Evolutionary conservation across 2,329 filamentous ascomycete genomes (phyloP).

Genomic region (Talaromyces sp.): DNA sequence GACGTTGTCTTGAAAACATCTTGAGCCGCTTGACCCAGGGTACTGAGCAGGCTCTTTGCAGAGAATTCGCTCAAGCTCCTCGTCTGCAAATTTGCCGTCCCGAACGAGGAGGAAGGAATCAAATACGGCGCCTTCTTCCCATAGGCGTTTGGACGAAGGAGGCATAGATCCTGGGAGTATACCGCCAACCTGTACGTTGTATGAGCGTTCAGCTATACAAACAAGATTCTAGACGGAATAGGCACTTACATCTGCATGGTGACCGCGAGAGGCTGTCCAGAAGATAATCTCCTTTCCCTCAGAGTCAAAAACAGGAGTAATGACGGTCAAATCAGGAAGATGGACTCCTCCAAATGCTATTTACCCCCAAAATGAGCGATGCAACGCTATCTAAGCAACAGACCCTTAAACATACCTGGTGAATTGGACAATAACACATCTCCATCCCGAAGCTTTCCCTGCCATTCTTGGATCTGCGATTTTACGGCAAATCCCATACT

Average conservation of each 20-base stretch:
- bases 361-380: background rate
- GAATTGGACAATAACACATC: slow-evolving; percentile 61
- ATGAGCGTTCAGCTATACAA: background rate
- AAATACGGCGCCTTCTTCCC: slow-evolving; percentile 39
- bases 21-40: slow-evolving; percentile 21
- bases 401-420: slow-evolving; percentile 1
- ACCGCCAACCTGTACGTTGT: slow-evolving; percentile 4
- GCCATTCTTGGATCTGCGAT: slow-evolving; percentile 53
- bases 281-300: slow-evolving; percentile 7
- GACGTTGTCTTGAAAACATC: slow-evolving; percentile 42
- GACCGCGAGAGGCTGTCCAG: slow-evolving; percentile 11
- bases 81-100: slow-evolving; percentile 36
- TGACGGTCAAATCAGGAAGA: slow-evolving; percentile 11
- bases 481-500: slow-evolving; percentile 38
- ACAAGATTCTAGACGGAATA: background rate
- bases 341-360: slow-evolving; percentile 9
- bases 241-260: slow-evolving; percentile 12
- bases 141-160: slow-evolving; percentile 35
- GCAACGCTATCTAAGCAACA: background rate
- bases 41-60: slow-evolving; percentile 27
- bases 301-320: slow-evolving; percentile 11
- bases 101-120: slow-evolving; percentile 31
- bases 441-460: slow-evolving; percentile 63
- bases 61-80: slow-evolving; percentile 20
- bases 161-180: slow-evolving; percentile 35